phyloP scores from a whole-genome alignment of 441 rosid species.

The Aleurites moluccanus region DNA sequence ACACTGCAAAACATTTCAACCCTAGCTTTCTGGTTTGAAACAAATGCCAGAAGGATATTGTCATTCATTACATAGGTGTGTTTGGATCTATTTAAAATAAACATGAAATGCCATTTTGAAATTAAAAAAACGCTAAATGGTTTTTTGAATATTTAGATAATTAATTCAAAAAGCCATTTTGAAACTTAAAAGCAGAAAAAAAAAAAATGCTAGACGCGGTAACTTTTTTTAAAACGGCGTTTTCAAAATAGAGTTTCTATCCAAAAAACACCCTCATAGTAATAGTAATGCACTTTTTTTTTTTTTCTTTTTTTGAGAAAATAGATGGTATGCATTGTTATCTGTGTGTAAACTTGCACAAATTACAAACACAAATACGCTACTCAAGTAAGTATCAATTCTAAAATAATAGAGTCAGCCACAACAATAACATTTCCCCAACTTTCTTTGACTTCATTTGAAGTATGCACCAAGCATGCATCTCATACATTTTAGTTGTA shows the following conservation, averaged over 20 bases:
- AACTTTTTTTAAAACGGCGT: too few relatives aligned
- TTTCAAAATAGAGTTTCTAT: too few relatives aligned
- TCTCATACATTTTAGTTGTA: background rate
- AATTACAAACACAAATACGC: background rate
- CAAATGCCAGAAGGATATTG: background rate
- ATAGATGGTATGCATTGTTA: background rate
- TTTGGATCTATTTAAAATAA: too few relatives aligned
- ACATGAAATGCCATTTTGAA: too few relatives aligned
- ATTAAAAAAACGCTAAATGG: too few relatives aligned
- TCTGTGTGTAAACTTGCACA: background rate
- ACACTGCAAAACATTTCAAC: background rate
- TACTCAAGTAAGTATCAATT: background rate
- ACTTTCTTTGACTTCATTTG: background rate
- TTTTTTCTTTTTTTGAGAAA: too few relatives aligned
- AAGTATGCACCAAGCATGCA: background rate
- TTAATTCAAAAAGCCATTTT: too few relatives aligned
- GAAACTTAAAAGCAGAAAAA: too few relatives aligned
- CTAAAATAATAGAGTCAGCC: background rate
- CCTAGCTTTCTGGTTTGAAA: background rate
- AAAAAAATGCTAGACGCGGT: too few relatives aligned
- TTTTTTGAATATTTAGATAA: too few relatives aligned
- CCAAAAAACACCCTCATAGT: too few relatives aligned
- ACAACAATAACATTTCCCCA: background rate
- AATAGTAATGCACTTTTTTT: too few relatives aligned
- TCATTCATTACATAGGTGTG: background rate